A percentile compares a stretch with the other conserved stretches of the same genome.
Evolutionary conservation across 768 basidiomycete genomes (phyloP).

Genomic region (Rhizopogon rudus): DNA sequence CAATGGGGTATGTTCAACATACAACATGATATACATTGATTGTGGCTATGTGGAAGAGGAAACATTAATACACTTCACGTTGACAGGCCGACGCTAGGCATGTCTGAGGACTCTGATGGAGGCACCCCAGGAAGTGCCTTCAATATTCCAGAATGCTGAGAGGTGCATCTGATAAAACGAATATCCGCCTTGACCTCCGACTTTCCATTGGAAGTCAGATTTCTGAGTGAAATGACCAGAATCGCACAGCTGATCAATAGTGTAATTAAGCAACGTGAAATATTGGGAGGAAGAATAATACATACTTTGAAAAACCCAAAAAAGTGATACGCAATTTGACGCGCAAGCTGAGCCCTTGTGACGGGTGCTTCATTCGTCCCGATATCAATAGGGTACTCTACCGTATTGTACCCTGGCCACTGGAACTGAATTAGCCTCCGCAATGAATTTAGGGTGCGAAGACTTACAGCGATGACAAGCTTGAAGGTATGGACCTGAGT

Average conservation of each 20-base stretch:
- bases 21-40: background rate
- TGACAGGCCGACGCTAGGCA: background rate
- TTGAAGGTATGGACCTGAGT: background rate
- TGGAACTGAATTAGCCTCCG: background rate
- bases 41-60: background rate
- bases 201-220: background rate
- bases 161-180: constrained; percentile 5
- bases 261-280: background rate
- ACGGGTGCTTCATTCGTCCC: background rate
- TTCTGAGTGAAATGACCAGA: background rate
- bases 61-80: background rate
- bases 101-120: constrained; percentile 4
- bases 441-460: background rate
- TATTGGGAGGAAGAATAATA: background rate
- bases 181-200: background rate
- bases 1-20: background rate
- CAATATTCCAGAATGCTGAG: constrained; percentile 6
- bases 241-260: background rate
- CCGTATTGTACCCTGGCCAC: constrained; percentile 7
- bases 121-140: constrained; percentile 3
- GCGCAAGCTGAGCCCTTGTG: constrained; percentile 4
- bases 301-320: constrained; percentile 4
- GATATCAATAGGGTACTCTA: constrained; percentile 2
- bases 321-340: constrained; percentile 5
- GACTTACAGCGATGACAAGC: constrained; percentile 1